These are phyloP conservation scores for Cladosporium sp. DNA, from an alignment of 2,329 filamentous ascomycete species.

Conservation along the genomic window DNA sequence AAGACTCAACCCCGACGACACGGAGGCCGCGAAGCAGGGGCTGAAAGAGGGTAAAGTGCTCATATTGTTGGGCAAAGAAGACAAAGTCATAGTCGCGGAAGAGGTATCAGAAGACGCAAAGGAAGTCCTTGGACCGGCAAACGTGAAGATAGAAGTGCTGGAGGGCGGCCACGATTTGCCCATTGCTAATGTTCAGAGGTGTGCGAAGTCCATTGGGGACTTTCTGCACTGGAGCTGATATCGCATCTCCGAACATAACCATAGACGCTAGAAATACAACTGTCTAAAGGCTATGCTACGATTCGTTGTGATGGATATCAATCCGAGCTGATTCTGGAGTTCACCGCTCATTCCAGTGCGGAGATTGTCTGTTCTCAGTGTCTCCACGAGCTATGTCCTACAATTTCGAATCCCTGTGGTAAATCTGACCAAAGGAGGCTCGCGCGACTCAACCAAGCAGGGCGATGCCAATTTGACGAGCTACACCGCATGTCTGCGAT, in stretches of 20 bases:
- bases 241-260: background rate
- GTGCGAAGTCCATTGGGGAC: slow-evolving; percentile 49
- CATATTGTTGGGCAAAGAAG: slow-evolving; percentile 61
- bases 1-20: slow-evolving; percentile 27
- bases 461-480: too few relatives aligned
- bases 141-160: slow-evolving; percentile 55
- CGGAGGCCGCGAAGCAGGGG: slow-evolving; percentile 22
- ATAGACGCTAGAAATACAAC: background rate
- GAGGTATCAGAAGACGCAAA: slow-evolving; percentile 61
- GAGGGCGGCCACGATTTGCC: slow-evolving; percentile 68
- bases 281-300: too few relatives aligned
- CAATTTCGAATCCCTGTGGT: too few relatives aligned
- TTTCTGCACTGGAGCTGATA: background rate
- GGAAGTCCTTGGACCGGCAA: slow-evolving; percentile 52
- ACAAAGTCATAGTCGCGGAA: slow-evolving; percentile 62
- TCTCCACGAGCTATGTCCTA: too few relatives aligned
- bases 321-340: too few relatives aligned
- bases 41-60: slow-evolving; percentile 52
- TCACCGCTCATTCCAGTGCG: too few relatives aligned
- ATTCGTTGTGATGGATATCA: too few relatives aligned
- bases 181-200: slow-evolving; percentile 56
- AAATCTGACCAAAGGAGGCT: too few relatives aligned
- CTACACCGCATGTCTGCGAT: too few relatives aligned
- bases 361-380: too few relatives aligned
- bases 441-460: too few relatives aligned